Conservation (phyloP, 2,329 filamentous ascomycete genomes). For the Fusarium brachygibbosum region DNA sequence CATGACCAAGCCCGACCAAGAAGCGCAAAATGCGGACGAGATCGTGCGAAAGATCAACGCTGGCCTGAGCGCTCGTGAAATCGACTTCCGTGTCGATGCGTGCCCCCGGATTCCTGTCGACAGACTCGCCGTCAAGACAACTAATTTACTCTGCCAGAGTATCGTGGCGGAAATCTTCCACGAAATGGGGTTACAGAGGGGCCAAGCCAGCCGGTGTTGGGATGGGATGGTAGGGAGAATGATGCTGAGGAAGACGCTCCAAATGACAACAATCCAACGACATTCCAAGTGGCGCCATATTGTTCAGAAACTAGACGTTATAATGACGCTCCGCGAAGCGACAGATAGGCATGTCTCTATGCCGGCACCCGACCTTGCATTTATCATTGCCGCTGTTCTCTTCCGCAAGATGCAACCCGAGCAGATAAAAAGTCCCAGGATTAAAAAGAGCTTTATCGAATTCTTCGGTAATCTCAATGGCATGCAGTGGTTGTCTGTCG, state of each 20-base stretch:
- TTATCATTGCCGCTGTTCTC: rapidly evolving
- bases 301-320: rapidly evolving
- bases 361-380: rapidly evolving
- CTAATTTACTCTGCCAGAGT: rapidly evolving
- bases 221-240: rapidly evolving
- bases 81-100: neutral
- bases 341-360: rapidly evolving
- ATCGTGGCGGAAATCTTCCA: neutral
- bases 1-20: neutral
- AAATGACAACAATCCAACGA: rapidly evolving
- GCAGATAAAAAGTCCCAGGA: rapidly evolving
- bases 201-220: rapidly evolving
- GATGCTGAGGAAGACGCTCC: rapidly evolving
- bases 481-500: neutral
- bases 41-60: neutral
- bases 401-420: rapidly evolving
- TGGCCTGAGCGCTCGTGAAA: neutral
- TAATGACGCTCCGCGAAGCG: neutral
- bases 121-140: rapidly evolving
- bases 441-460: rapidly evolving
- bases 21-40: neutral
- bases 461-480: neutral
- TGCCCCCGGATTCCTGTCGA: neutral
- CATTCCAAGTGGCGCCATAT: rapidly evolving
- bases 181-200: rapidly evolving